Evolutionary conservation across 164 flowering plant species (phyloP).

Genomic region (Vitis riparia): DNA sequence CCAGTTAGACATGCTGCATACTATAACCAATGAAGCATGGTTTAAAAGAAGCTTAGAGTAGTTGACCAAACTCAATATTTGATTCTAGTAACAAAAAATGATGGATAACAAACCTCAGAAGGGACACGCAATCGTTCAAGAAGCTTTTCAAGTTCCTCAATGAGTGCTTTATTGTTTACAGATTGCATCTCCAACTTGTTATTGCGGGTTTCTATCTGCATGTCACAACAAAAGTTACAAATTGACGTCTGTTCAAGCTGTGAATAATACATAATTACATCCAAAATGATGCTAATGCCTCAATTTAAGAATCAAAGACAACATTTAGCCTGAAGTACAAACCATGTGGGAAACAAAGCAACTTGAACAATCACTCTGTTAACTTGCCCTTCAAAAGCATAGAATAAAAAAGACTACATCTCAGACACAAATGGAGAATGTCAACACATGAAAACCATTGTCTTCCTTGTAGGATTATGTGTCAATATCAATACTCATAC

Average conservation of each 20-base stretch:
- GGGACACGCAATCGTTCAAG: conserved; percentile 83
- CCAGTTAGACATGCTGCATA: conserved; percentile 85
- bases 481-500: not conserved
- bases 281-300: not conserved
- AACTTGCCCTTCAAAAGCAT: not conserved
- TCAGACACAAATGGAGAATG: not conserved
- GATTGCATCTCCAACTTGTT: conserved; percentile 99
- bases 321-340: not conserved
- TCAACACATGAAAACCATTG: not conserved
- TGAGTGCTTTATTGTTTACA: conserved; percentile 81
- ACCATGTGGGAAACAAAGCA: not conserved
- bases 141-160: conserved; percentile 94
- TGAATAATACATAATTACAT: too few relatives aligned
- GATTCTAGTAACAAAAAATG: conserved; percentile 2
- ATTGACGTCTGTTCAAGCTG: not conserved
- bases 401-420: not conserved
- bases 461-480: not conserved
- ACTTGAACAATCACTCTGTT: not conserved
- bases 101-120: conserved; percentile 65
- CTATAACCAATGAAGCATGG: conserved; percentile 42
- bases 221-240: conserved; percentile 8
- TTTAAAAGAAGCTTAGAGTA: not conserved
- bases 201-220: conserved; percentile 95
- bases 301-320: not conserved
- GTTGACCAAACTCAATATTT: not conserved